Evolutionary conservation across 108 stramenopile genomes (phyloP).

Genomic region (Pseudonitzschia delicatissima): DNA sequence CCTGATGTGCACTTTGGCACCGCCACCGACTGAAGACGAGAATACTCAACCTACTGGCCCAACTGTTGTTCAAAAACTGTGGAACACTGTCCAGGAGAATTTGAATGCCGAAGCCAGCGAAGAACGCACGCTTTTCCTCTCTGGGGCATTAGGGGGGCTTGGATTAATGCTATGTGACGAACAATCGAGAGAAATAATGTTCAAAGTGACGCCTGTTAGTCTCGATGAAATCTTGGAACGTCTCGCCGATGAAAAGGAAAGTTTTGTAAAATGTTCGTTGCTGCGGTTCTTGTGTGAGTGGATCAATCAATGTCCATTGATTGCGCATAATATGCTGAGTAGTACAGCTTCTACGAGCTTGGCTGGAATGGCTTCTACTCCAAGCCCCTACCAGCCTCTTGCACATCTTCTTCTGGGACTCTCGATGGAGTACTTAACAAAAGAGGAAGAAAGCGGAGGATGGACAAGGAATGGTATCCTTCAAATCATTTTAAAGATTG

Average conservation of each 20-base stretch:
- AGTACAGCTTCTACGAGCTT: slow-evolving; percentile 29
- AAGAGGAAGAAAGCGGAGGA: slow-evolving; percentile 40
- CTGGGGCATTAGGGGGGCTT: slow-evolving; percentile 61
- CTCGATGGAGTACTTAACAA: slow-evolving; percentile 54
- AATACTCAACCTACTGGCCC: slow-evolving; percentile 12
- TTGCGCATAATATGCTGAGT: slow-evolving; percentile 49
- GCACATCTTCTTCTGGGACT: slow-evolving; percentile 65
- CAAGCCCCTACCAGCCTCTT: slow-evolving; percentile 20
- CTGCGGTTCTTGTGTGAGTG: slow-evolving; percentile 61
- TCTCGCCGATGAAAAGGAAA: slow-evolving; percentile 12
- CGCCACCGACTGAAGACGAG: slow-evolving; percentile 44
- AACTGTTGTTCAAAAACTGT: slow-evolving; percentile 60
- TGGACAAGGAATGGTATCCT: slow-evolving; percentile 44
- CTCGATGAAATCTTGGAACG: slow-evolving; percentile 31
- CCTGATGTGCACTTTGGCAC: slow-evolving; percentile 69
- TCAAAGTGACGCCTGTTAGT: slow-evolving; percentile 34
- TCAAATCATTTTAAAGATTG: slow-evolving; percentile 34
- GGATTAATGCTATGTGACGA: slow-evolving; percentile 57
- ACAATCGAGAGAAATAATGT: slow-evolving; percentile 62
- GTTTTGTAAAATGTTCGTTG: slow-evolving; percentile 19
- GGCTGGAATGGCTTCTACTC: slow-evolving; percentile 15
- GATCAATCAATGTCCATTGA: slow-evolving; percentile 52
- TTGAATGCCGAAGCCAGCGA: slow-evolving; percentile 12
- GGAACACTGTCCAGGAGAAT: slow-evolving; percentile 66
- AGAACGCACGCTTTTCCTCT: slow-evolving; percentile 26